Evolutionary conservation across 306 rosid species (phyloP), one percentile per base, ranked within the genome.

Genomic region (Dryas octopetala): DNA sequence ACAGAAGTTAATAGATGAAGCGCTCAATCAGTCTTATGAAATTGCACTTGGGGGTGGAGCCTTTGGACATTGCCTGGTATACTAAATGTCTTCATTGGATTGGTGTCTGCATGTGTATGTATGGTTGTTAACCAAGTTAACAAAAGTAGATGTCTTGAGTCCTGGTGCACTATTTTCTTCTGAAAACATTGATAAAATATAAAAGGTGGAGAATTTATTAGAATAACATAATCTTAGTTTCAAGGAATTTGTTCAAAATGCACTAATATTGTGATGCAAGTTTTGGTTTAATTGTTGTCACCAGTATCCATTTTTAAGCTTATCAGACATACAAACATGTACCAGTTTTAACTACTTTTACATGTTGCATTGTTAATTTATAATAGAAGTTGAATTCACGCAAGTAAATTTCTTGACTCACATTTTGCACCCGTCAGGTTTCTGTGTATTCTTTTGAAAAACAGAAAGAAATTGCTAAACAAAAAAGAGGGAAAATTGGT

Each of bases 41-140:
- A 88, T 91, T 26, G 77, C 85, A 40, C 90, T 91, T 7, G 91
- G 89, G 3, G 90, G 82, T 15, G 97, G 93, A 75, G 81, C 80
- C 26, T 76, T 76, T 85, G 97, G 97, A 80, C 75, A 49, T 60
- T 94, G 98, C 78, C 85, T 91, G 93, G 97, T 94, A 90, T 62
- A 70, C 38, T 55, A 57, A 51, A 65, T 76, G 15, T 77, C 51
- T 74, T 68, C 43, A 43, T 65, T 44, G 38, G 5, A 2, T 17
- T 16, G 1, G n/a, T 53, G 19, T 53, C 7, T 53, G 15, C 13
- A 14, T 50, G 15, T 53, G 19, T 53, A 4, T 15, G 19, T 16
- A 15, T 5, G 2, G 1, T 11, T 53, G 58, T 4, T 3, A 53
- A 53, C 13, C 19, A 53, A 46, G 49, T 46, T 46, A 8, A 46